Evolutionary conservation across 2,329 filamentous ascomycete species (phyloP).

Genomic region (Sporothrix brunneoviolacea): DNA sequence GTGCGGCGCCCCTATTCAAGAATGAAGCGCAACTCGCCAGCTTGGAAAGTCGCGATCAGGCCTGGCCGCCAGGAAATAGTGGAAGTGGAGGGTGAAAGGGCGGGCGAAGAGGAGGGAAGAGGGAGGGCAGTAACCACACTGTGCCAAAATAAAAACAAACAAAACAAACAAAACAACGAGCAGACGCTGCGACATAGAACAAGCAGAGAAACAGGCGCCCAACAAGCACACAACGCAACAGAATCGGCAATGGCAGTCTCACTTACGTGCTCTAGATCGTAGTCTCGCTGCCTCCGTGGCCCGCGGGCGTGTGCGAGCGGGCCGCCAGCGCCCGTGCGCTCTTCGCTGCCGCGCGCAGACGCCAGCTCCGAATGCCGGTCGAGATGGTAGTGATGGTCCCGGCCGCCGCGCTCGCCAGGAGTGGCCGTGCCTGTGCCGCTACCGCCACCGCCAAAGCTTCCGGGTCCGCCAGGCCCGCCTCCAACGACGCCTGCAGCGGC

Average conservation of each 20-base stretch:
- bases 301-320: constrained; percentile 58
- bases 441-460: background rate
- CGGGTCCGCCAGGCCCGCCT: constrained; percentile 26
- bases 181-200: too few relatives aligned
- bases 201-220: constrained; percentile 2
- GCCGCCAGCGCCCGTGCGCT: constrained; percentile 57
- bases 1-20: too few relatives aligned
- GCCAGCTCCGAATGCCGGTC: constrained; percentile 47
- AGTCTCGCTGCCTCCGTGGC: constrained; percentile 69
- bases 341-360: constrained; percentile 69
- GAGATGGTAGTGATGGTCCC: constrained; percentile 13
- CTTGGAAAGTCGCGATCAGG: too few relatives aligned
- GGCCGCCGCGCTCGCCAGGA: constrained; percentile 10
- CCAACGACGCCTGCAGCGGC: constrained; percentile 23
- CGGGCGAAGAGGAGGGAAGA: too few relatives aligned
- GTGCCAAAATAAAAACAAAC: too few relatives aligned
- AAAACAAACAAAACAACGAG: too few relatives aligned
- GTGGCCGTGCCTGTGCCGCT: constrained; percentile 13
- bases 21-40: too few relatives aligned
- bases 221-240: background rate
- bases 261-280: constrained; percentile 75
- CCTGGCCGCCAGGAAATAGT: too few relatives aligned
- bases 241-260: too few relatives aligned
- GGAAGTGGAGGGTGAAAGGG: too few relatives aligned
- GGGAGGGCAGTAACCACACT: too few relatives aligned